Base-by-base conservation (phyloP, 345 rosid genomes). In the Euphorbia tirucalli region DNA sequence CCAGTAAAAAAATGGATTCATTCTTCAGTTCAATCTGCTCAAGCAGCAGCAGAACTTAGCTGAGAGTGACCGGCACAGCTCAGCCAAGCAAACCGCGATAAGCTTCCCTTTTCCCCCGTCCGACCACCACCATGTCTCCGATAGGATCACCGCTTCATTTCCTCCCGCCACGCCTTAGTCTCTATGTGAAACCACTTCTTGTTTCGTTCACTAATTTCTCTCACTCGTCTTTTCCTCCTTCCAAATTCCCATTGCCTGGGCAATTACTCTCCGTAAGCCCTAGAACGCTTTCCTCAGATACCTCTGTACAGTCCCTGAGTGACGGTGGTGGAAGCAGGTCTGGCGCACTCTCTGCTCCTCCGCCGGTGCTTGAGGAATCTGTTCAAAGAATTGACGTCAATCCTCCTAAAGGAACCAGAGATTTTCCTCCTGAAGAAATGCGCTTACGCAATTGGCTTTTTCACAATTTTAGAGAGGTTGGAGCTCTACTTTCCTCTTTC, bases 401-500 rank as follows among this genome's bases (percentile, higher is more conserved):
- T 81, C 97, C 97, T 46, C 97, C 97, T 24, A 90, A 88, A 81
- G 97, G 97, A 4, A 95, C 99, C 70, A 85, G 97, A 25, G 99
- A 92, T 81, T 92, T 92, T 81, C 87, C 97, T 52, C 97, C 97
- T 24, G 96, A 92, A 71, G 97, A 92, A 65, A 92, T 92, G 97
- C 90, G 97, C 11, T 90, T 95, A 24, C 92, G 97, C 49, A 90
- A 82, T 39, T 95, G 99, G 97, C 92, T 95, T 69, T 92, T 95
- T 72, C 52, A 82, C 83, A 87, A 92, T 71, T 95, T 95, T 80
- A 82, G 85, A 79, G 97, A 92, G 92, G 97, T 92, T 28, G 59
- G 49, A 4, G 32, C 48, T 35, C 8, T 49, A 4, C 58, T 15
- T 48, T 15, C 11, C 7, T 50, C 0, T 60, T 18, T 64, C 22